These are phyloP conservation scores for Allomyces macrogynus DNA, from an alignment of 192 early-diverging fungal genomes.

Conservation along the genomic window DNA sequence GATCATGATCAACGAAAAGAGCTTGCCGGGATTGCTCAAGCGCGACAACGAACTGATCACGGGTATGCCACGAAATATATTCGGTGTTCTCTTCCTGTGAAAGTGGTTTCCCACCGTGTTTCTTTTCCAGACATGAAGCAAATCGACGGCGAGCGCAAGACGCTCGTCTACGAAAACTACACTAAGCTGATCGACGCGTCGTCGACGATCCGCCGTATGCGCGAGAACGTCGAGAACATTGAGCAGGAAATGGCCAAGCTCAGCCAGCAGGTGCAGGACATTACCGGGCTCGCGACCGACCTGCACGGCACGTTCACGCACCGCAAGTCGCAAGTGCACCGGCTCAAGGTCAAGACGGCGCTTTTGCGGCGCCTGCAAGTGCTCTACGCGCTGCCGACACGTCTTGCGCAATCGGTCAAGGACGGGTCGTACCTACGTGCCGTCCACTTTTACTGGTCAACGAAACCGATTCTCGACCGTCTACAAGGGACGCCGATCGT, in stretches of 20 bases:
- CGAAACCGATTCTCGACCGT: conserved; percentile 47
- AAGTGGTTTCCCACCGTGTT: background rate
- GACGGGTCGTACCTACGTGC: conserved; percentile 45
- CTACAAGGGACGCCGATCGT: conserved; percentile 60
- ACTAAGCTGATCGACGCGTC: conserved; percentile 90
- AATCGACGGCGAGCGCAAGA: conserved; percentile 90
- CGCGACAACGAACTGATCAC: conserved; percentile 55
- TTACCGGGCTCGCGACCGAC: conserved; percentile 23
- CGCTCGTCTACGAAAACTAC: conserved; percentile 96
- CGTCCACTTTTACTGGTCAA: conserved; percentile 50
- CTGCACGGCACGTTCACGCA: conserved; percentile 41
- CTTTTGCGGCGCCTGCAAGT: conserved; percentile 65
- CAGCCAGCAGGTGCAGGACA: conserved; percentile 38
- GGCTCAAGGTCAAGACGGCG: conserved; percentile 48
- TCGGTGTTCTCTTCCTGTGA: background rate
- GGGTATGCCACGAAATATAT: conserved; percentile 15
- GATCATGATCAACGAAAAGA: conserved; percentile 44
- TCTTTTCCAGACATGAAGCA: conserved; percentile 44
- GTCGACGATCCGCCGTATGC: conserved; percentile 76
- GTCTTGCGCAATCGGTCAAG: conserved; percentile 39
- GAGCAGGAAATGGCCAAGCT: conserved; percentile 63
- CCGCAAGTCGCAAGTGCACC: conserved; percentile 48
- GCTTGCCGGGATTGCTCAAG: conserved; percentile 43
- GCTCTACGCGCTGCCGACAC: conserved; percentile 64
- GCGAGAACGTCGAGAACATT: conserved; percentile 65